These are phyloP conservation scores for Candida insectalens DNA, from an alignment of 805 yeast species.

Conservation along the genomic window DNA sequence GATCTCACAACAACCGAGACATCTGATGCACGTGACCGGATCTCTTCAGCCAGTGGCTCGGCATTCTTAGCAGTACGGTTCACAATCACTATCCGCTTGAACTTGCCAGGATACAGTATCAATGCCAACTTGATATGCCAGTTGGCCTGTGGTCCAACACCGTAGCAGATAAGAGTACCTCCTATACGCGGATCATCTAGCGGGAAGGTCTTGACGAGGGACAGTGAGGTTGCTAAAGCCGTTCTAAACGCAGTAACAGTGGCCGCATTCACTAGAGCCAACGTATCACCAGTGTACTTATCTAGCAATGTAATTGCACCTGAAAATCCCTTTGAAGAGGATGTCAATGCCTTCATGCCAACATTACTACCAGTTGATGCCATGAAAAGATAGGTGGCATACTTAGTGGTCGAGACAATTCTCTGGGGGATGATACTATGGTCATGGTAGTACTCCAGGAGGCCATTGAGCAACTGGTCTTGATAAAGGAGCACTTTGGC, in stretches of 20 bases:
- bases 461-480: slow-evolving; percentile 25
- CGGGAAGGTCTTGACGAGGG: slow-evolving; percentile 29
- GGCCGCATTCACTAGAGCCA: slow-evolving; percentile 48
- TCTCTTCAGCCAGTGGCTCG: slow-evolving; percentile 17
- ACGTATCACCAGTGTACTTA: slow-evolving; percentile 37
- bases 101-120: slow-evolving; percentile 26
- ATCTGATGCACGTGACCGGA: slow-evolving; percentile 21
- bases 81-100: slow-evolving; percentile 33
- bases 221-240: slow-evolving; percentile 45
- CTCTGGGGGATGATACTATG: slow-evolving; percentile 45
- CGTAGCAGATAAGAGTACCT: slow-evolving; percentile 33
- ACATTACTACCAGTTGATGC: slow-evolving; percentile 48
- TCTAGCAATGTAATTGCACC: slow-evolving; percentile 47
- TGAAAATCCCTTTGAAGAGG: slow-evolving; percentile 48
- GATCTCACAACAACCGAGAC: slow-evolving; percentile 15
- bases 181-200: slow-evolving; percentile 12
- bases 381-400: slow-evolving; percentile 51
- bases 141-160: slow-evolving; percentile 54
- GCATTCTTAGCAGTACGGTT: slow-evolving; percentile 37
- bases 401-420: slow-evolving; percentile 32
- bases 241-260: slow-evolving; percentile 60
- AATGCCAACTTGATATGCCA: slow-evolving; percentile 49
- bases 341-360: slow-evolving; percentile 53
- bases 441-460: slow-evolving; percentile 31
- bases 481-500: slow-evolving; percentile 27